These are phyloP conservation scores for Luvunga scandens DNA, from an alignment of 345 rosid species.

Conservation along the genomic window DNA sequence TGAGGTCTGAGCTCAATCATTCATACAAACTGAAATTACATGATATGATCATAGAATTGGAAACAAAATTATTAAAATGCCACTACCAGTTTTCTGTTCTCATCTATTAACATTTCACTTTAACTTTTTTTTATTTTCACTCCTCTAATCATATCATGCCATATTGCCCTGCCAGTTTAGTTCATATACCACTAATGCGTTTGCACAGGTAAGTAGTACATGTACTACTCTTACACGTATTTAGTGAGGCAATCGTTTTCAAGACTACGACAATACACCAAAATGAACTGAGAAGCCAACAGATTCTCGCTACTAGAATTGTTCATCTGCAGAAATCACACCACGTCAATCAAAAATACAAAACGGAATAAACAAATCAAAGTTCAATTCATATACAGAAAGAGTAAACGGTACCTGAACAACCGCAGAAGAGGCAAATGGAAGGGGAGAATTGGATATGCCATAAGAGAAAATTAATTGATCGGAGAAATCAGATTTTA, in stretches of 20 bases:
- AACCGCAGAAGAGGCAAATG: conserved; percentile 71
- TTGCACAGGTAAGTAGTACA: not conserved
- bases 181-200: not conserved
- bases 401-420: conserved; percentile 45
- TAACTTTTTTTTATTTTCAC: not conserved
- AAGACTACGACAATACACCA: conserved; percentile 46
- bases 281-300: conserved; percentile 49
- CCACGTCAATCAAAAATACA: not conserved
- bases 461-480: conserved; percentile 57
- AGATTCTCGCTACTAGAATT: conserved; percentile 40
- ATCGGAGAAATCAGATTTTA: conserved; percentile 67
- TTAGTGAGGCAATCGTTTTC: conserved; percentile 49
- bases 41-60: not conserved
- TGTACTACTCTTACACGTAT: conserved; percentile 47
- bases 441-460: conserved; percentile 66
- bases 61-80: no score
- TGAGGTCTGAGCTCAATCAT: no score
- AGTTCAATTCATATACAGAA: not conserved
- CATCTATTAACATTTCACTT: no score
- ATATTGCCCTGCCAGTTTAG: no score
- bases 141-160: not conserved
- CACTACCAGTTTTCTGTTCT: not conserved
- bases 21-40: not conserved
- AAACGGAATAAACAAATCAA: not conserved
- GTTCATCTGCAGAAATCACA: conserved; percentile 40